A percentile compares a stretch with the other conserved stretches of the same genome.
These are phyloP conservation scores for Alternaria novae-zelandiae DNA, from an alignment of 2,329 filamentous ascomycete genomes.

Conservation along the genomic window DNA sequence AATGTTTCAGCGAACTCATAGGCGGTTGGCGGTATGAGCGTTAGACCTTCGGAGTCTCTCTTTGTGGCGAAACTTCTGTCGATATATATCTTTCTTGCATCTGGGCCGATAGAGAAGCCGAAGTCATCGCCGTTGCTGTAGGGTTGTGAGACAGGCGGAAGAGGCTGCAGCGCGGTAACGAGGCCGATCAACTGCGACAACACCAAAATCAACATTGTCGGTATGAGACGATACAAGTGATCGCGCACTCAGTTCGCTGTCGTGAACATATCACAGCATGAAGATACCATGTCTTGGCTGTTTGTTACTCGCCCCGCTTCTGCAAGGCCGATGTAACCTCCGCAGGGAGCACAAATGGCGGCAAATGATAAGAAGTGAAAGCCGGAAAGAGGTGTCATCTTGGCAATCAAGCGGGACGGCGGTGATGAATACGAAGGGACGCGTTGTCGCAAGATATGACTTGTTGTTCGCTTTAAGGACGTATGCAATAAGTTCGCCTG, in stretches of 20 bases:
- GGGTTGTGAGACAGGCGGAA: conserved; percentile 47
- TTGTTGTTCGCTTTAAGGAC: not conserved
- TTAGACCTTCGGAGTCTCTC: conserved; percentile 56
- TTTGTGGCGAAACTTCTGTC: conserved; percentile 47
- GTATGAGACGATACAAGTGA: not conserved
- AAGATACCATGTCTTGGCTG: conserved; percentile 6
- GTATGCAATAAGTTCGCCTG: not conserved
- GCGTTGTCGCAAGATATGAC: not conserved
- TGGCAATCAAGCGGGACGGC: not conserved
- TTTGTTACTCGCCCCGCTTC: conserved; percentile 9
- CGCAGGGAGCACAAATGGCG: not conserved
- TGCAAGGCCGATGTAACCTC: conserved; percentile 16
- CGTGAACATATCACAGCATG: not conserved
- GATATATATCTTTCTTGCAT: conserved; percentile 51
- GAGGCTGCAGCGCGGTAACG: conserved; percentile 43
- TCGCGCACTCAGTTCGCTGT: not conserved
- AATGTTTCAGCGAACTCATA: conserved; percentile 59
- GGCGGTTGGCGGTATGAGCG: conserved; percentile 59
- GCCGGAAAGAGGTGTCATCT: not conserved
- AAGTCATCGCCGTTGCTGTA: conserved; percentile 12
- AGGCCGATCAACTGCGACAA: not conserved
- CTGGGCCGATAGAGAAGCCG: conserved; percentile 31
- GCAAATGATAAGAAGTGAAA: not conserved
- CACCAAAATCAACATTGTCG: not conserved
- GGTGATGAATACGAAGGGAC: not conserved